Evolutionary conservation across 2,329 filamentous ascomycete genomes (phyloP).

Genomic region (Colletotrichum spaethianum): DNA sequence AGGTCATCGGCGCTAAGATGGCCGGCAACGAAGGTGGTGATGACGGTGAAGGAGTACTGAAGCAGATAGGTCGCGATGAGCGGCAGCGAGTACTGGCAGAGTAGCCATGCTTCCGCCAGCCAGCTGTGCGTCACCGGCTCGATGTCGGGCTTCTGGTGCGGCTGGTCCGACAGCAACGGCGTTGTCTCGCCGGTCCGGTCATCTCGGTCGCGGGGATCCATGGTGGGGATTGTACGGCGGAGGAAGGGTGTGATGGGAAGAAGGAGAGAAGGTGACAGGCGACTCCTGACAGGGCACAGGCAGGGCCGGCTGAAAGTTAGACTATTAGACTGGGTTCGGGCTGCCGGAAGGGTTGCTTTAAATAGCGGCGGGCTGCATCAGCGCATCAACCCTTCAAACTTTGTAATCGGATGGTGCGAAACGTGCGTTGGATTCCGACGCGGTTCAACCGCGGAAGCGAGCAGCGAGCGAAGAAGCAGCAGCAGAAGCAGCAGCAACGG

Average conservation of each 20-base stretch:
- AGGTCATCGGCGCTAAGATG: conserved; percentile 67
- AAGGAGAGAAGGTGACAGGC: neutral
- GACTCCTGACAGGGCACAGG: conserved; percentile 2
- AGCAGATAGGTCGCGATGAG: conserved; percentile 68
- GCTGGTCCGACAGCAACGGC: conserved; percentile 37
- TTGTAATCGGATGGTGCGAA: conserved; percentile 11
- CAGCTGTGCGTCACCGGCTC: conserved; percentile 22
- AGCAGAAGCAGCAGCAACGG: too few relatives aligned
- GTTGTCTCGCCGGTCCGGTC: conserved; percentile 33
- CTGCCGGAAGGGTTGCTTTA: conserved; percentile 6
- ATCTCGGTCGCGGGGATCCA: conserved; percentile 26
- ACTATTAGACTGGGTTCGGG: neutral
- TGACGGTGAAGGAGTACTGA: conserved; percentile 63
- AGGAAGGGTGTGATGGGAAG: neutral
- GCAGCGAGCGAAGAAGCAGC: neutral
- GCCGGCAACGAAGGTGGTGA: conserved; percentile 66
- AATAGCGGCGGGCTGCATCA: neutral
- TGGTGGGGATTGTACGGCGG: conserved; percentile 17
- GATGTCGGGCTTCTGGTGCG: conserved; percentile 27
- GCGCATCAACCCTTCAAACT: neutral
- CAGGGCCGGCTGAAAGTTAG: neutral
- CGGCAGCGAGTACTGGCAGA: conserved; percentile 58
- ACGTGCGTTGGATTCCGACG: neutral
- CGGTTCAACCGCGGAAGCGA: conserved; percentile 11
- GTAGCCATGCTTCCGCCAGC: conserved; percentile 35